phyloP scores from a whole-genome alignment of 768 basidiomycete species.

The Boletus edulis region DNA sequence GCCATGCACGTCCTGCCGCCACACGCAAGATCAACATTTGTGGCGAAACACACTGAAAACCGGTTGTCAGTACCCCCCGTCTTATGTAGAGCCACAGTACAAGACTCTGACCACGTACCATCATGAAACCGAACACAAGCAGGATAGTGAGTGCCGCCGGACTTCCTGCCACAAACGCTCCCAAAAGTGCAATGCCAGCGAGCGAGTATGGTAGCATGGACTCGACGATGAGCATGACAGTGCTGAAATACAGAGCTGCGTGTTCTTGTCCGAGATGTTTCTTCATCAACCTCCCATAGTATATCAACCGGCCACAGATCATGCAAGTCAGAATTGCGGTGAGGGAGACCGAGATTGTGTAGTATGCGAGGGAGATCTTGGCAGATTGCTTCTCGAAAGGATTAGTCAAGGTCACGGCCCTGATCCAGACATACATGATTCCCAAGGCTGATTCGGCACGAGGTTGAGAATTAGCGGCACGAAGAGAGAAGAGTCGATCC shows the following conservation, averaged over 20 bases:
- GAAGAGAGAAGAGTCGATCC: background rate
- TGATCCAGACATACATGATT: background rate
- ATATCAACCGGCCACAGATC: constrained; percentile 4
- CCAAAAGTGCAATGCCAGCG: constrained; percentile 2
- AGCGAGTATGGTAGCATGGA: no score
- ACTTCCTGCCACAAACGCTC: background rate
- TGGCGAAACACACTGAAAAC: constrained; percentile 10
- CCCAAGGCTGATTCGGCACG: constrained; percentile 4
- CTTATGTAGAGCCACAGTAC: background rate
- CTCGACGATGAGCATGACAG: no score
- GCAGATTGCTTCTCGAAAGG: background rate
- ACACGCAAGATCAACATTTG: constrained; percentile 13
- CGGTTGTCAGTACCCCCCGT: background rate
- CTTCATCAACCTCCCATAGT: no score
- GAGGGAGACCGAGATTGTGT: background rate
- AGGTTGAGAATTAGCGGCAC: background rate
- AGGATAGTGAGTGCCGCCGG: no score
- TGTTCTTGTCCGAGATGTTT: no score
- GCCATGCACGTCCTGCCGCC: background rate
- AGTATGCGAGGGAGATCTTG: constrained; percentile 1
- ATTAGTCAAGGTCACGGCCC: no score
- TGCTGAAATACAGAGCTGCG: background rate
- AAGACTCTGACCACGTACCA: background rate
- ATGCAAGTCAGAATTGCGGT: constrained; percentile 3
- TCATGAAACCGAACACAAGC: background rate